Conservation (phyloP, 2,329 filamentous ascomycete genomes). For the Nothomitra cinnamomea region DNA sequence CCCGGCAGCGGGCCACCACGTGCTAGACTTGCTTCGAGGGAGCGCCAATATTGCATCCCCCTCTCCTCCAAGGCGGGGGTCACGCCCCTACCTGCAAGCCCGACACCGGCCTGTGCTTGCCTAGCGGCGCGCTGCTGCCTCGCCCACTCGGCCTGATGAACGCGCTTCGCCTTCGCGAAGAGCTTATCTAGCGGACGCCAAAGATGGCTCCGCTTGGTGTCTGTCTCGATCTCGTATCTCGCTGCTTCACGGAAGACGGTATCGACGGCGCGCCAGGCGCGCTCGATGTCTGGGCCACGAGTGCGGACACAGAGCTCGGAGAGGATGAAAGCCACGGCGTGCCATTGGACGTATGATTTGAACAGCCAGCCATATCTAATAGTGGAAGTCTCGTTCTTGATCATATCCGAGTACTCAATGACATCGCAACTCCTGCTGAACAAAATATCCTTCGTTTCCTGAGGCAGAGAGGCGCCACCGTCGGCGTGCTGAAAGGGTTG, state of each 20-base stretch:
- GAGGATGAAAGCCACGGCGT: constrained; percentile 43
- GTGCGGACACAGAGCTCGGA: constrained; percentile 41
- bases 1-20: not conserved
- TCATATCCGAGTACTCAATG: constrained; percentile 49
- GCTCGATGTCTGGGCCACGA: constrained; percentile 37
- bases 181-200: constrained; percentile 47
- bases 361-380: constrained; percentile 50
- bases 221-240: constrained; percentile 7
- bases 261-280: constrained; percentile 42
- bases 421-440: constrained; percentile 60
- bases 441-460: constrained; percentile 48
- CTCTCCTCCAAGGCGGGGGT: not conserved
- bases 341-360: constrained; percentile 47
- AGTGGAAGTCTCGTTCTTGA: constrained; percentile 45
- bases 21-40: not conserved
- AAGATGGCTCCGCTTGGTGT: constrained; percentile 35
- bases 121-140: constrained; percentile 16
- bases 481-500: constrained; percentile 50
- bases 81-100: not conserved
- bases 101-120: too few species aligned
- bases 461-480: constrained; percentile 30
- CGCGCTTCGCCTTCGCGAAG: constrained; percentile 38
- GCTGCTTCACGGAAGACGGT: constrained; percentile 23
- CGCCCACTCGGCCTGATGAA: constrained; percentile 27
- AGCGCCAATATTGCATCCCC: not conserved